Evolutionary conservation across 139 green algal species (phyloP).

Genomic region (Chlamydomonas sp.): DNA sequence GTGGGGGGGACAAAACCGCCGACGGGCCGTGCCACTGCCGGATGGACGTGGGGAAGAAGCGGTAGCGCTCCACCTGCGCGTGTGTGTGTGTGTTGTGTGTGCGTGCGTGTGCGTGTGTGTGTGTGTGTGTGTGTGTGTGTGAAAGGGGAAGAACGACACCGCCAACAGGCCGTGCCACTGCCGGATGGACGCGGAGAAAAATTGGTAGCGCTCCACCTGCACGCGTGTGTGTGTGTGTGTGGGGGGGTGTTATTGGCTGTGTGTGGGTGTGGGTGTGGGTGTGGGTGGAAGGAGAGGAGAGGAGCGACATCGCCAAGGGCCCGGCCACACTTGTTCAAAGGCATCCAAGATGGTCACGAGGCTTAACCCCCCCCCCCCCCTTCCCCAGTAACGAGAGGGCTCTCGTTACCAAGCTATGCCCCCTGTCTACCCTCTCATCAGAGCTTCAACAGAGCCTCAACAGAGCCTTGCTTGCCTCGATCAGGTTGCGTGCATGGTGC

Average conservation of each 20-base stretch:
- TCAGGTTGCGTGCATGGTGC: slow-evolving; percentile 73
- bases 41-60: slow-evolving; percentile 74
- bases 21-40: slow-evolving; percentile 26
- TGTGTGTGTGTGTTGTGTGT: too few species aligned
- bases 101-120: background rate
- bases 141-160: slow-evolving; percentile 38
- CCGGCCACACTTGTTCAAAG: too few species aligned
- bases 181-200: slow-evolving; percentile 60
- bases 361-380: too few species aligned
- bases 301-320: too few species aligned
- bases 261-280: background rate
- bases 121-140: background rate
- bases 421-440: too few species aligned
- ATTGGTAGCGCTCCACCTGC: slow-evolving; percentile 80
- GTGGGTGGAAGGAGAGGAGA: background rate
- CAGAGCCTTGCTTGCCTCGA: slow-evolving; percentile 29
- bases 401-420: too few species aligned
- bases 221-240: too few species aligned
- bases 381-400: too few species aligned
- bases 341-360: too few species aligned
- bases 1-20: slow-evolving; percentile 30
- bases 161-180: slow-evolving; percentile 28
- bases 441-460: background rate
- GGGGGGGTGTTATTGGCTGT: too few species aligned
- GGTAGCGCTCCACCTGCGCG: slow-evolving; percentile 73